Percentiles rank a stretch among this genome's conserved stretches.
These are phyloP conservation scores for Pestalotiopsis sp. DNA, from an alignment of 2,329 filamentous ascomycete species.

Conservation along the genomic window DNA sequence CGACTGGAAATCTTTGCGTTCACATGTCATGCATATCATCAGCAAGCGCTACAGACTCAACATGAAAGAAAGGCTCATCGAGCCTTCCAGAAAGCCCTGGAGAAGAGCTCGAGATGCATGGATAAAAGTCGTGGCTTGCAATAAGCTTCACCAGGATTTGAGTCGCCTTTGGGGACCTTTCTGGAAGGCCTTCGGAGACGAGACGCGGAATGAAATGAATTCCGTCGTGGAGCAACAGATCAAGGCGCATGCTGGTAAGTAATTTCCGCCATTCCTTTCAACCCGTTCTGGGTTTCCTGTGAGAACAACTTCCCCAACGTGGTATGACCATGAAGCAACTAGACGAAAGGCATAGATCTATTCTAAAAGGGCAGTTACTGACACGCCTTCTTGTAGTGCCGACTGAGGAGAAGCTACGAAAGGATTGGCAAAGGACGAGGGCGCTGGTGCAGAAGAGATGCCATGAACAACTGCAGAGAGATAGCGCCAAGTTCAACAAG, in stretches of 20 bases:
- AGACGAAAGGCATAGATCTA: no score
- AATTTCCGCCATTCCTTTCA: no score
- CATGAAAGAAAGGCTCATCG: background rate
- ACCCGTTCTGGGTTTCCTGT: no score
- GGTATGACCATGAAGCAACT: no score
- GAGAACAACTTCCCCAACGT: no score
- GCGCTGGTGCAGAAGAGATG: background rate
- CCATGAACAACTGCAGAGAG: background rate
- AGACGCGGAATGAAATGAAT: background rate
- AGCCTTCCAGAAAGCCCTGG: background rate
- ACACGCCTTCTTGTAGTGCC: no score
- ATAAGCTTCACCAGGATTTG: background rate
- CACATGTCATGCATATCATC: background rate
- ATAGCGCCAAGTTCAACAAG: background rate
- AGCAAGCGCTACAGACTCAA: background rate
- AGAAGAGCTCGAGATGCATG: background rate
- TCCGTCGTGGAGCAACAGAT: background rate
- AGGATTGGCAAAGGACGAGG: background rate
- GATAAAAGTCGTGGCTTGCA: background rate
- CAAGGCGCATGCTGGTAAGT: background rate
- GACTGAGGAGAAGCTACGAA: no score
- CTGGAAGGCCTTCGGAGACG: background rate
- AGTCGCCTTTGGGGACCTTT: background rate
- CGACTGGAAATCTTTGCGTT: background rate
- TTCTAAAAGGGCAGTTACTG: no score